Evolutionary conservation across 257 asterid species (phyloP).

Genomic region (Thymus mandschuricus): DNA sequence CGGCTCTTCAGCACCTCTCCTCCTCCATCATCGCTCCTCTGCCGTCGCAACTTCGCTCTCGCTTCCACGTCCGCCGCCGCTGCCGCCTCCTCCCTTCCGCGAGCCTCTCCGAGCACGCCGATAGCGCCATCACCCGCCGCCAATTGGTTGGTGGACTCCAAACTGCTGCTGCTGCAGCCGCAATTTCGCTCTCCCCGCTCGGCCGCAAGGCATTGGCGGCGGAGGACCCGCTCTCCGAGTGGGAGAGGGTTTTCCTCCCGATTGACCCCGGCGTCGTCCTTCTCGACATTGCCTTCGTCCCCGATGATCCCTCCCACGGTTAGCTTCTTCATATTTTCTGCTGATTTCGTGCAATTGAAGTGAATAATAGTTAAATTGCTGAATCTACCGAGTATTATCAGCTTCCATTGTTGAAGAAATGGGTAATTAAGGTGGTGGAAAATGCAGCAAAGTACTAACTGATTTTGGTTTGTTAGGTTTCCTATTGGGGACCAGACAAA

Average conservation of each 20-base stretch:
- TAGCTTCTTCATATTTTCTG: neutral
- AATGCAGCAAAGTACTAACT: neutral
- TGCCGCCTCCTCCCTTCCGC: slow-evolving; percentile 36
- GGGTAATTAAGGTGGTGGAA: neutral
- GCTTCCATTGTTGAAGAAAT: neutral
- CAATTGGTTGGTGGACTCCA: slow-evolving; percentile 50
- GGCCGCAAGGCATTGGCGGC: slow-evolving; percentile 48
- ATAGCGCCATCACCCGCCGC: slow-evolving; percentile 49
- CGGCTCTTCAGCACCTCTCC: slow-evolving; percentile 42
- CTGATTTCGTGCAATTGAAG: slow-evolving; percentile 7
- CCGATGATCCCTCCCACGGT: slow-evolving; percentile 89
- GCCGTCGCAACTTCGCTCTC: slow-evolving; percentile 35
- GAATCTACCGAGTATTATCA: too few relatives aligned
- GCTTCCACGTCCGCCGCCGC: slow-evolving; percentile 36
- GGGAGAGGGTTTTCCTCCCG: slow-evolving; percentile 90
- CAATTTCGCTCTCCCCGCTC: slow-evolving; percentile 44
- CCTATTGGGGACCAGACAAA: slow-evolving; percentile 86
- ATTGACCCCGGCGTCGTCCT: slow-evolving; percentile 93
- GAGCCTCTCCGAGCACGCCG: slow-evolving; percentile 17
- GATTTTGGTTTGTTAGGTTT: slow-evolving; percentile 57
- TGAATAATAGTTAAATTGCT: neutral
- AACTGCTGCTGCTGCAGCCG: slow-evolving; percentile 57
- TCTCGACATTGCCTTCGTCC: slow-evolving; percentile 85
- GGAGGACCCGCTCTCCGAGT: slow-evolving; percentile 71
- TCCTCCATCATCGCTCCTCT: slow-evolving; percentile 35